These are phyloP conservation scores for Claviceps digitariae DNA, from an alignment of 2,329 filamentous ascomycete species.

Conservation along the genomic window DNA sequence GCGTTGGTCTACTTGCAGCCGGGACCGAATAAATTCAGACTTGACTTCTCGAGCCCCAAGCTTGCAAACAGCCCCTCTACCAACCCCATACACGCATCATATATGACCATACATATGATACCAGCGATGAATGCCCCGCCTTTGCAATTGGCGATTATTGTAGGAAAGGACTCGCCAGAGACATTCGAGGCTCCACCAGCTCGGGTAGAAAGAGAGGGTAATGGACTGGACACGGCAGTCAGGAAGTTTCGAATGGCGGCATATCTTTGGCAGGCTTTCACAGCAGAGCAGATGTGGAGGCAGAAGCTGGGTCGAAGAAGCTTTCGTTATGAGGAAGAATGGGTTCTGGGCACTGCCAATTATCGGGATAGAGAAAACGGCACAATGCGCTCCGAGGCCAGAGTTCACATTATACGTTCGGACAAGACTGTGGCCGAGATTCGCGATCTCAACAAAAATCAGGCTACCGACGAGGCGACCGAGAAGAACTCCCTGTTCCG, in stretches of 20 bases:
- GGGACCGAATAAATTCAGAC: slow-evolving; percentile 73
- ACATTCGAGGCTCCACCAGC: slow-evolving; percentile 75
- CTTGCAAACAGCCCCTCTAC: slow-evolving; percentile 54
- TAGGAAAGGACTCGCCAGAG: slow-evolving; percentile 76
- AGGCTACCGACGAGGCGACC: slow-evolving; percentile 58
- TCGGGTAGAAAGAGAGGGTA: slow-evolving; percentile 64
- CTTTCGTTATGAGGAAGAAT: slow-evolving; percentile 91
- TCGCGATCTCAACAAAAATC: slow-evolving; percentile 60
- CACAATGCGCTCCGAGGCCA: slow-evolving; percentile 79
- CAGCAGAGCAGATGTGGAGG: slow-evolving; percentile 88
- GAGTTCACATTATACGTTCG: slow-evolving; percentile 70
- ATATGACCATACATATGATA: slow-evolving; percentile 75
- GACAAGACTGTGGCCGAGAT: slow-evolving; percentile 79
- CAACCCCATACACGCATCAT: slow-evolving; percentile 62
- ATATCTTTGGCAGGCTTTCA: slow-evolving; percentile 95
- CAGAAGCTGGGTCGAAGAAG: slow-evolving; percentile 74
- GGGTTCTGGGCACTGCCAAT: slow-evolving; percentile 72
- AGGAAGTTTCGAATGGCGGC: slow-evolving; percentile 90
- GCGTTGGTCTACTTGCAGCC: slow-evolving; percentile 80
- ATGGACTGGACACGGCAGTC: slow-evolving; percentile 65
- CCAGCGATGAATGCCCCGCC: slow-evolving; percentile 68
- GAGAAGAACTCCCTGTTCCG: slow-evolving; percentile 61
- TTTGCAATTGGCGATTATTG: slow-evolving; percentile 74
- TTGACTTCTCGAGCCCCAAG: slow-evolving; percentile 80
- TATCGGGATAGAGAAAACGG: slow-evolving; percentile 56